Conservation (phyloP, 176 grass and related monocot species). For the Aegilops longissima region DNA sequence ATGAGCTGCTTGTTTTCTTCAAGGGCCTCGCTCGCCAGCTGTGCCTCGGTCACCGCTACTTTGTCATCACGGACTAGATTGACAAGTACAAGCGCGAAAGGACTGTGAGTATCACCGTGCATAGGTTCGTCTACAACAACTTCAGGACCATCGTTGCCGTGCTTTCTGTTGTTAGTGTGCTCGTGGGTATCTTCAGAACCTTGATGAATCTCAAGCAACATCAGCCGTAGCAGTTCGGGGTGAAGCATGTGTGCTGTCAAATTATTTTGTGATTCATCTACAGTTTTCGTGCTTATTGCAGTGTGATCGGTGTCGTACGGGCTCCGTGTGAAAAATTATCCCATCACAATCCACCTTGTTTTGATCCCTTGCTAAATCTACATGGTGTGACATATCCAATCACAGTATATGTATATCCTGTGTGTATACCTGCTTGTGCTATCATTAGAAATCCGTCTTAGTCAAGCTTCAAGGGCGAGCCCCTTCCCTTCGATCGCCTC, state of each 20-base stretch:
- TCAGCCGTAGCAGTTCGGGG: background rate
- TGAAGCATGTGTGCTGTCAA: background rate
- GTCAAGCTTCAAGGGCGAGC: no score
- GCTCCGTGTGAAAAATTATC: no score
- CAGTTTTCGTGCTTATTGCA: no score
- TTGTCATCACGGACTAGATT: background rate
- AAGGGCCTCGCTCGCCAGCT: background rate
- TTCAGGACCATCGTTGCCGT: background rate
- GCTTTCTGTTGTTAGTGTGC: background rate
- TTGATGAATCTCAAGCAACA: background rate
- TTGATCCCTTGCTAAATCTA: no score
- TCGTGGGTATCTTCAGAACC: background rate
- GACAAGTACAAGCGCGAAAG: background rate
- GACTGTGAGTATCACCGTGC: background rate
- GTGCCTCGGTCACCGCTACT: background rate
- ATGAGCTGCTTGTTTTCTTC: background rate
- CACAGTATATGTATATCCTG: no score
- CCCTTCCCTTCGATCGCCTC: no score
- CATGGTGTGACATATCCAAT: no score
- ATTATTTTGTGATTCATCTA: no score
- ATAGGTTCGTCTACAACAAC: slow-evolving; percentile 2
- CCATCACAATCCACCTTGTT: no score
- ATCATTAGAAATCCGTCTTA: no score
- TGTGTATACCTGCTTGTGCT: no score
- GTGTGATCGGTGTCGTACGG: no score